Evolutionary conservation across 1,284 basidiomycete species (phyloP).

Genomic region (Sporisorium iseilematis-ciliati): DNA sequence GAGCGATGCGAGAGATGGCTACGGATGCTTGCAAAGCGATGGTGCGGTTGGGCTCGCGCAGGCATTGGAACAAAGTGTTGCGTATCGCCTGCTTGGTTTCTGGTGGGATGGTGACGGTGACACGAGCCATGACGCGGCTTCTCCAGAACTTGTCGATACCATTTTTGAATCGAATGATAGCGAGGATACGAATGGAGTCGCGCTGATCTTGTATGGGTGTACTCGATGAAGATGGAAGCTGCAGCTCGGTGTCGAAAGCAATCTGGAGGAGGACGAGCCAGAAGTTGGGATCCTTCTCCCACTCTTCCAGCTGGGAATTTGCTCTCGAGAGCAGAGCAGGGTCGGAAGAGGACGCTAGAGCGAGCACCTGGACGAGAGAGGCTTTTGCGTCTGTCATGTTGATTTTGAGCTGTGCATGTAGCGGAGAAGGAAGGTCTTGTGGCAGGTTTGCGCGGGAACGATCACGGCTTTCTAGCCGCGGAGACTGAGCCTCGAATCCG

Average conservation of each 20-base stretch:
- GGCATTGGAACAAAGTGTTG: conserved; percentile 50
- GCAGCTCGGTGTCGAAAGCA: conserved; percentile 51
- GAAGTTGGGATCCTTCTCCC: conserved; percentile 58
- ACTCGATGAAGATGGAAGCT: conserved; percentile 14
- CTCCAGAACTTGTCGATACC: conserved; percentile 67
- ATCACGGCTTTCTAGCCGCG: too few relatives aligned
- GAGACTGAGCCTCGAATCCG: too few relatives aligned
- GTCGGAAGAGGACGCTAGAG: conserved; percentile 43
- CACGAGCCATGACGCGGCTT: conserved; percentile 56
- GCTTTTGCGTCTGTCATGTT: conserved; percentile 37
- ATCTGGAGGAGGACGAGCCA: conserved; percentile 61
- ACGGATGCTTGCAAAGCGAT: conserved; percentile 65
- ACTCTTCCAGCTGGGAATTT: conserved; percentile 53
- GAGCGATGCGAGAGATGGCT: conserved; percentile 62
- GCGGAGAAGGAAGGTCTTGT: neutral
- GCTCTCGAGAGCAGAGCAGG: conserved; percentile 35
- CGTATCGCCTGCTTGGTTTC: conserved; percentile 62
- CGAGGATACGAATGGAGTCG: conserved; percentile 52
- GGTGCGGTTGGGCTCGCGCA: conserved; percentile 61
- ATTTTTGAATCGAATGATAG: conserved; percentile 69
- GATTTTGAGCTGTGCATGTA: too few relatives aligned
- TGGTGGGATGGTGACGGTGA: conserved; percentile 55
- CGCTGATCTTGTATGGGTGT: conserved; percentile 23
- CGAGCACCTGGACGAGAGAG: conserved; percentile 44
- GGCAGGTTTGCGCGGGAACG: neutral